phyloP scores from a whole-genome alignment of 495 filamentous ascomycete species.

The Aspergillus leporis region DNA sequence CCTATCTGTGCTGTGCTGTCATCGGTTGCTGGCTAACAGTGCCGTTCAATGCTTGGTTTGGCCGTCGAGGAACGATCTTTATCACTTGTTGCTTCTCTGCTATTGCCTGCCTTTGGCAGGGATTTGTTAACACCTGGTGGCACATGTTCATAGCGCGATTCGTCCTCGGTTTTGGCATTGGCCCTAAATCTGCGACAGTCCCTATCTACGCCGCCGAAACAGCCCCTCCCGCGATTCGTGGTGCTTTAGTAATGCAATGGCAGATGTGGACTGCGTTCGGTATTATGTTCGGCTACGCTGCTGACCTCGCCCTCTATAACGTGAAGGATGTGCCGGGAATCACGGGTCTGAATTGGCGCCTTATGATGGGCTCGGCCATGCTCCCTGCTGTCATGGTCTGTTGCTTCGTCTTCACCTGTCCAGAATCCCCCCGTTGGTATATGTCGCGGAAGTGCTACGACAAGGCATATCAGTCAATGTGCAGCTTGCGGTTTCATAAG shows the following conservation, averaged over 20 bases:
- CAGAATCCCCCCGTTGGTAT: constrained; percentile 79
- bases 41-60: constrained; percentile 76
- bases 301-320: constrained; percentile 70
- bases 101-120: constrained; percentile 75
- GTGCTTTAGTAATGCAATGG: constrained; percentile 82
- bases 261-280: constrained; percentile 88
- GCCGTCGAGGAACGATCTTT: constrained; percentile 83
- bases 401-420: constrained; percentile 62
- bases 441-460: constrained; percentile 66
- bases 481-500: constrained; percentile 63
- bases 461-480: constrained; percentile 68
- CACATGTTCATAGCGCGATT: constrained; percentile 74
- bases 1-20: constrained; percentile 77
- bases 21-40: constrained; percentile 82
- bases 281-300: constrained; percentile 76
- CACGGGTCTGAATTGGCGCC: constrained; percentile 72
- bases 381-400: constrained; percentile 46
- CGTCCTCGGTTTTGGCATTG: constrained; percentile 73
- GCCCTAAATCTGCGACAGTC: constrained; percentile 77
- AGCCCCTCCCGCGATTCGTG: constrained; percentile 69
- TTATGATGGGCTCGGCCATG: constrained; percentile 81
- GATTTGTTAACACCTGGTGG: constrained; percentile 72
- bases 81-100: constrained; percentile 65
- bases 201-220: constrained; percentile 80
- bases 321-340: constrained; percentile 52